Conservation (phyloP, 345 rosid species). For the Aquilaria sinensis region DNA sequence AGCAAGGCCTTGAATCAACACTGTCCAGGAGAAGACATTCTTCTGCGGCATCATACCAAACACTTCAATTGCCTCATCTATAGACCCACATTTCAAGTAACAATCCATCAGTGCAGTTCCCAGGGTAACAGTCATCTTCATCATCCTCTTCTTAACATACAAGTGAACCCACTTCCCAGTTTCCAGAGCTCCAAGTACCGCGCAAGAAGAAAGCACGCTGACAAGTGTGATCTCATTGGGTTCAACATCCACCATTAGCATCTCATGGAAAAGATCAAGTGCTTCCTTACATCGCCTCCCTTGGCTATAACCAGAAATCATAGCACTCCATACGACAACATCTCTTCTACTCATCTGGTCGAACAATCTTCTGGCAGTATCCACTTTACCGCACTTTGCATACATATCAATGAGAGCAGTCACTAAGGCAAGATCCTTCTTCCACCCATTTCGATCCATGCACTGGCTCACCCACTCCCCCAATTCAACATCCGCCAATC, state of each 20-base stretch:
- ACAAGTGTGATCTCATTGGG: conserved; percentile 38
- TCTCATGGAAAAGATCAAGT: conserved; percentile 25
- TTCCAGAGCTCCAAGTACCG: conserved; percentile 31
- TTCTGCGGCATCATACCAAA: conserved; percentile 25
- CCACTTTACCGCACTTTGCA: conserved; percentile 36
- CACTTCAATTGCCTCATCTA: conserved; percentile 27
- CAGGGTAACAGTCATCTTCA: conserved; percentile 29
- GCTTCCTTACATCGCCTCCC: conserved; percentile 27
- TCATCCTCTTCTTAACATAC: conserved; percentile 21
- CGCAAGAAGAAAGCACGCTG: conserved; percentile 34
- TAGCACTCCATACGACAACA: conserved; percentile 31
- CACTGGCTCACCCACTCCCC: conserved; percentile 31
- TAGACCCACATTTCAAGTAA: conserved; percentile 29
- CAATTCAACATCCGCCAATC: conserved; percentile 25
- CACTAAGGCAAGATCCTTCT: conserved; percentile 16
- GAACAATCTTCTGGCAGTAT: conserved; percentile 25
- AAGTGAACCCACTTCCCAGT: conserved; percentile 37
- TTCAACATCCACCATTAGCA: conserved; percentile 26
- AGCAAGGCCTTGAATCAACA: conserved; percentile 38
- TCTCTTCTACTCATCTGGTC: conserved; percentile 22
- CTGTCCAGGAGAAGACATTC: conserved; percentile 33
- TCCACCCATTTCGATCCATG: conserved; percentile 22
- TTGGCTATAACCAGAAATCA: conserved; percentile 36
- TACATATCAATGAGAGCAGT: conserved; percentile 41
- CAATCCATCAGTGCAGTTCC: conserved; percentile 34